A percentile compares a stretch with the other conserved stretches of the same genome.
Conservation (phyloP, 2,329 filamentous ascomycete genomes). For the Ascochyta koolunga region DNA sequence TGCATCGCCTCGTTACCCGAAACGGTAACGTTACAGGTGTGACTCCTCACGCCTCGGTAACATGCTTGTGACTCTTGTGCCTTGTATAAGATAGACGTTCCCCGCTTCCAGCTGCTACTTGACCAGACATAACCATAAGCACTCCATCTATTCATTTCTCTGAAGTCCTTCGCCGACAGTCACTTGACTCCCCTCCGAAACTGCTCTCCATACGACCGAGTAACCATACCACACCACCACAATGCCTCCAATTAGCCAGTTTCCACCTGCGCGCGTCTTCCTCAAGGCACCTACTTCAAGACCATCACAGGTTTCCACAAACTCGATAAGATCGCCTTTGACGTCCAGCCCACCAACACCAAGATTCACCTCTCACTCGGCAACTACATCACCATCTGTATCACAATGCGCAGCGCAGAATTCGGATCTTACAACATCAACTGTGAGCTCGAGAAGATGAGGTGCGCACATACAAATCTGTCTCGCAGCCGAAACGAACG, state of each 20-base stretch:
- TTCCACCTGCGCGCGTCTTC: constrained; percentile 37
- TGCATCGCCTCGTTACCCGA: constrained; percentile 22
- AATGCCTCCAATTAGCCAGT: constrained; percentile 40
- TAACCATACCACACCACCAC: background rate
- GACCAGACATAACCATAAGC: background rate
- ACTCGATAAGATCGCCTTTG: constrained; percentile 13
- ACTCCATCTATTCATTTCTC: background rate
- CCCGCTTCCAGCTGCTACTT: background rate
- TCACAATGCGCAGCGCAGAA: constrained; percentile 5
- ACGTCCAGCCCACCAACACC: constrained; percentile 10
- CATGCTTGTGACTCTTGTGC: constrained; percentile 14
- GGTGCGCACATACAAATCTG: background rate
- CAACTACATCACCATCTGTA: constrained; percentile 7
- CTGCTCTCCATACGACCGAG: constrained; percentile 1
- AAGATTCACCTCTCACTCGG: constrained; percentile 12
- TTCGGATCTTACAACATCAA: background rate
- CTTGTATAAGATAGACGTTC: constrained; percentile 6
- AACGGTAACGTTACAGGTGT: constrained; percentile 12
- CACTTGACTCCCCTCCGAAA: background rate
- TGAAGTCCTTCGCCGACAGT: background rate
- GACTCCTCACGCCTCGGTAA: constrained; percentile 14
- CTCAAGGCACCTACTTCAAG: constrained; percentile 23
- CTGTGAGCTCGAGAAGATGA: constrained; percentile 7
- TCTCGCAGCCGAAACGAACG: too few species aligned
- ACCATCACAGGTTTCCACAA: constrained; percentile 1